These are phyloP conservation scores for Typha latifolia DNA, from an alignment of 176 grass and related monocot genomes.

Conservation along the genomic window DNA sequence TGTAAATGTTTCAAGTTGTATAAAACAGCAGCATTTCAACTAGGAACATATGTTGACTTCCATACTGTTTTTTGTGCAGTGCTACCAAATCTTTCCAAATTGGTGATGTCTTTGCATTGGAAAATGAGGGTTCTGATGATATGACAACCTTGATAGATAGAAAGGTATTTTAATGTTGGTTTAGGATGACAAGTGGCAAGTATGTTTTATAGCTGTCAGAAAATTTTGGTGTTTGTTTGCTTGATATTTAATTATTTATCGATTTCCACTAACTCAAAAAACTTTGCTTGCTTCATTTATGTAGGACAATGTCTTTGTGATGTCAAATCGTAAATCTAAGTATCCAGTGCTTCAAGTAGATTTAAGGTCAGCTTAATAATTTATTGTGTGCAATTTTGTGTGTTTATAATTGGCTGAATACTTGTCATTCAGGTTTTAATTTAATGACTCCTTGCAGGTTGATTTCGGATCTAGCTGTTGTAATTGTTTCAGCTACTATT, in stretches of 20 bases:
- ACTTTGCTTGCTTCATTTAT: slow-evolving; percentile 11
- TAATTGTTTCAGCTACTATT: slow-evolving; percentile 92
- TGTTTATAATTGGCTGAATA: slow-evolving; percentile 1
- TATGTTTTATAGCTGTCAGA: background rate
- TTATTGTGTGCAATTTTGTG: background rate
- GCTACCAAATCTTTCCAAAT: slow-evolving; percentile 88
- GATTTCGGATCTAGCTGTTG: slow-evolving; percentile 92
- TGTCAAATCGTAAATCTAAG: slow-evolving; percentile 99
- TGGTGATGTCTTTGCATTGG: slow-evolving; percentile 78
- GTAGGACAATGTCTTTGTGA: slow-evolving; percentile 99
- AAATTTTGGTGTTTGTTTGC: background rate
- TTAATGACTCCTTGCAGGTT: slow-evolving; percentile 47
- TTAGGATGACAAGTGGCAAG: background rate
- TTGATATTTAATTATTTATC: background rate
- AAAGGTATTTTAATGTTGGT: slow-evolving; percentile 43
- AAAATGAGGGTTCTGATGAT: slow-evolving; percentile 91
- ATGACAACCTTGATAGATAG: slow-evolving; percentile 93
- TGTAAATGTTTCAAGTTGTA: slow-evolving; percentile 12
- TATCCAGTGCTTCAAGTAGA: slow-evolving; percentile 95
- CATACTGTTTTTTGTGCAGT: slow-evolving; percentile 30
- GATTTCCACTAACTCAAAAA: background rate
- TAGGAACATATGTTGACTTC: slow-evolving; percentile 10
- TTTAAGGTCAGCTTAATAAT: slow-evolving; percentile 41
- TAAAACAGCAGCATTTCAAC: slow-evolving; percentile 9
- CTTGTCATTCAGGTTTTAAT: background rate